Evolutionary conservation across 2,329 filamentous ascomycete species (phyloP).

Genomic region (Verticillium longisporum): DNA sequence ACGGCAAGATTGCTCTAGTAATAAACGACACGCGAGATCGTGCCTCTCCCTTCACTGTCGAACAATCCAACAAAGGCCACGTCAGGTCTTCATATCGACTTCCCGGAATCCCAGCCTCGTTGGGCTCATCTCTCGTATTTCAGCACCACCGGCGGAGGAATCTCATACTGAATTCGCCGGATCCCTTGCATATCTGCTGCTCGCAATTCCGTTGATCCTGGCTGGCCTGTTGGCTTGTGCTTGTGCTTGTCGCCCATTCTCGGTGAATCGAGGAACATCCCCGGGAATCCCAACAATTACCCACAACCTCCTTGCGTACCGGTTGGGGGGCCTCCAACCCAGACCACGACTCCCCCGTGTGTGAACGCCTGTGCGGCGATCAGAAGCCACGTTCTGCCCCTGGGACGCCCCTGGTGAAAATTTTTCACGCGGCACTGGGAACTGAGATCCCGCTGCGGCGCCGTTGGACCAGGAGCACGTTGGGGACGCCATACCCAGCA

Average conservation of each 20-base stretch:
- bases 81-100: not conserved
- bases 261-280: not conserved
- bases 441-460: not conserved
- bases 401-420: not conserved
- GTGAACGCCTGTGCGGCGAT: not conserved
- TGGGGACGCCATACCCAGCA: not conserved
- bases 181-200: not conserved
- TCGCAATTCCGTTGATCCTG: not conserved
- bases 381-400: not conserved
- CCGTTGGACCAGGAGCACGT: not conserved
- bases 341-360: not conserved
- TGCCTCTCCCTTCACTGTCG: not conserved
- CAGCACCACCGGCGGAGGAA: not conserved
- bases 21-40: not conserved
- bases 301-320: not conserved
- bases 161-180: not conserved
- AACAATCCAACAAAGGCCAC: not conserved
- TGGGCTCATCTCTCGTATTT: not conserved
- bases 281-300: not conserved
- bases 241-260: not conserved
- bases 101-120: not conserved
- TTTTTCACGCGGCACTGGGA: conserved; percentile 1
- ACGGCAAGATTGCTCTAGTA: not conserved
- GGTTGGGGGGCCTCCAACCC: not conserved
- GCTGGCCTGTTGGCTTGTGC: not conserved